These are phyloP conservation scores for Eudorina sp. DNA, from an alignment of 139 green algal genomes.

Conservation along the genomic window DNA sequence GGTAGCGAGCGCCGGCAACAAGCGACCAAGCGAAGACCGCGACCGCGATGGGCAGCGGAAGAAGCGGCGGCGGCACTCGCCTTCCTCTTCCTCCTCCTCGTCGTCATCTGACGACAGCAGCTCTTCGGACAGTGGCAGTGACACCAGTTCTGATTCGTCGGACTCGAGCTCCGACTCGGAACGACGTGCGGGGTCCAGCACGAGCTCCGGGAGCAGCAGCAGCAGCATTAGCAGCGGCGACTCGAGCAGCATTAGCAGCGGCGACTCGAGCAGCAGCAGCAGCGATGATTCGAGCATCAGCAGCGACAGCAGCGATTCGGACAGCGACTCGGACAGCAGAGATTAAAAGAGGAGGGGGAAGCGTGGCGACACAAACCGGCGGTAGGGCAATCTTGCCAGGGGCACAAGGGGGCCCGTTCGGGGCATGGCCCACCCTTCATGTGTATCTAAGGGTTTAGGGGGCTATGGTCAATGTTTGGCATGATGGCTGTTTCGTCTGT, in stretches of 20 bases:
- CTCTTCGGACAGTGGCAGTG: slow-evolving; percentile 20
- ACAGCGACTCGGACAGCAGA: slow-evolving; percentile 16
- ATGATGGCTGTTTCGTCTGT: too few species aligned
- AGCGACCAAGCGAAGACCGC: not conserved
- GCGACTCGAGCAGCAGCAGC: not conserved
- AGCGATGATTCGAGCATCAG: slow-evolving; percentile 3
- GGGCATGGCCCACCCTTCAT: too few species aligned
- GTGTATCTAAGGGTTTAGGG: too few species aligned
- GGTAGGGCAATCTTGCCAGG: too few species aligned
- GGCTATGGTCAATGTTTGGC: too few species aligned
- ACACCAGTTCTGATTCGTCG: slow-evolving; percentile 31
- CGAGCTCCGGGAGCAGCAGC: slow-evolving; percentile 9
- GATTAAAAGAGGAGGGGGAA: not conserved
- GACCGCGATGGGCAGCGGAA: not conserved
- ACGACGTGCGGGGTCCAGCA: slow-evolving; percentile 35
- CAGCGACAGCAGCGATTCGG: not conserved
- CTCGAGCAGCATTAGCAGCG: slow-evolving; percentile 25
- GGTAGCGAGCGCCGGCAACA: slow-evolving; percentile 17
- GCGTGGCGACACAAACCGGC: not conserved
- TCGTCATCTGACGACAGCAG: slow-evolving; percentile 39
- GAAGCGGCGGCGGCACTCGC: slow-evolving; percentile 34
- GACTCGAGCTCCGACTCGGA: slow-evolving; percentile 37
- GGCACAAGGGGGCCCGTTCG: too few species aligned
- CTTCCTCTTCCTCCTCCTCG: slow-evolving; percentile 29
- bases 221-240: slow-evolving; percentile 40